Percentiles rank a stretch among this genome's conserved stretches.
These are phyloP conservation scores for Suaeda aralocaspica DNA, from an alignment of 148 eudicot genomes.

Conservation along the genomic window DNA sequence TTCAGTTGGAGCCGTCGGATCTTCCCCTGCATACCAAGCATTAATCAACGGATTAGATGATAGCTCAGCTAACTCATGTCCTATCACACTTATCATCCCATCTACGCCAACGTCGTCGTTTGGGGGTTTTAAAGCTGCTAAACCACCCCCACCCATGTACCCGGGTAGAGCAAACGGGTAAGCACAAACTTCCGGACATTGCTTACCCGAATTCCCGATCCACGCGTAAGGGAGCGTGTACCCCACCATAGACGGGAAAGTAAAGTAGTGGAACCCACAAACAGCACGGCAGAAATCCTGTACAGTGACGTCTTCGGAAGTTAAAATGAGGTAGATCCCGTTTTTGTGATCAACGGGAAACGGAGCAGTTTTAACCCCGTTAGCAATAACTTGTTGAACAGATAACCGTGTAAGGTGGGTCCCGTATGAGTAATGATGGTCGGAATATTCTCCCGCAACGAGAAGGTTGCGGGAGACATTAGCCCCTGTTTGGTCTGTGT, in stretches of 20 bases:
- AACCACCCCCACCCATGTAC: constrained; percentile 68
- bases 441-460: constrained; percentile 70
- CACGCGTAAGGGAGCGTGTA: constrained; percentile 94
- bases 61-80: constrained; percentile 83
- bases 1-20: constrained; percentile 96
- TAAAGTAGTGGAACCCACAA: constrained; percentile 97
- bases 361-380: constrained; percentile 55
- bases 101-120: constrained; percentile 71
- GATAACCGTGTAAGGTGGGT: constrained; percentile 59
- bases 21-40: constrained; percentile 98
- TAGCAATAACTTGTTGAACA: constrained; percentile 67
- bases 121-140: constrained; percentile 53
- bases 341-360: constrained; percentile 69
- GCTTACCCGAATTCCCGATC: constrained; percentile 82
- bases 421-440: constrained; percentile 61
- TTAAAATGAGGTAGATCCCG: constrained; percentile 73
- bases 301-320: constrained; percentile 64
- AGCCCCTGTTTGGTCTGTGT: constrained; percentile 87
- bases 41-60: constrained; percentile 78
- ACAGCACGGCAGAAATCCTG: constrained; percentile 95
- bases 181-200: constrained; percentile 93
- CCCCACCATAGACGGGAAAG: constrained; percentile 81
- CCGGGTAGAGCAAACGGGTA: constrained; percentile 86
- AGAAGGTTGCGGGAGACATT: constrained; percentile 59
- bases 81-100: constrained; percentile 92